Base-by-base conservation (phyloP, 1,139 yeast species). In the Suhomyces guaymorum region DNA sequence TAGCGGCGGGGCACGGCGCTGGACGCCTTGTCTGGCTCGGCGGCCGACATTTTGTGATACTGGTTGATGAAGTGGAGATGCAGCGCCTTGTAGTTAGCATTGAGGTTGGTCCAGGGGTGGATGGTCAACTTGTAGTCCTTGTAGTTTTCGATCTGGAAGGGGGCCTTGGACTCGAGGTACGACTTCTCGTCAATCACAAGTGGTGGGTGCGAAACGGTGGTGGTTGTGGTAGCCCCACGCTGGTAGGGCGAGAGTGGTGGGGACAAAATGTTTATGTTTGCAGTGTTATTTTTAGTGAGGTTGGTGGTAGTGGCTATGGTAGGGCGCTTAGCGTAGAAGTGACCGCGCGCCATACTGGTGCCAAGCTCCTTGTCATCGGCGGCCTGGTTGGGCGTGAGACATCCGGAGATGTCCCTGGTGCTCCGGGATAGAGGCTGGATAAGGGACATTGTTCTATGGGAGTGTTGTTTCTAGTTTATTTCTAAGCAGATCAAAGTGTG, bases 171-270 rank as follows among this genome's bases (percentile, higher is more conserved):
- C n/a, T 46, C 51, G 35, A 51, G 51, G 53, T 35, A 57, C 38
- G 44, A 44, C 37, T 48, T 47, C 20, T 41, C 42, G 32, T 49
- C 37, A 38, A 33, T 36, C 27, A 38, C 42, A 32, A 28, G 34
- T 15, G 44, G 37, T 25, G 38, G 33, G 34, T 44, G 43, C n/a
- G 37, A 28, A 6, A 24, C 38, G 25, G 52, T 48, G 30, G 54
- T 48, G 30, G 47, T 47, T 38, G n/a, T n/a, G n/a, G n/a, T n/a
- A n/a, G n/a, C n/a, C n/a, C n/a, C n/a, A n/a, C 68, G 53, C 33
- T 71, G 78, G 51, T 72, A 75, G 31, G 87, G 87, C 2, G 85
- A 79, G 42, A 79, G 61, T 26, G 87, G 87, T 9, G 87, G 87
- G 2, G 86, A 80, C 36, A 82, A 77, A 39, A 78, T 37, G 13